Percentiles rank a stretch among this genome's conserved stretches.
Evolutionary conservation across 306 rosid genomes (phyloP).

Genomic region (Medicago lupulina): DNA sequence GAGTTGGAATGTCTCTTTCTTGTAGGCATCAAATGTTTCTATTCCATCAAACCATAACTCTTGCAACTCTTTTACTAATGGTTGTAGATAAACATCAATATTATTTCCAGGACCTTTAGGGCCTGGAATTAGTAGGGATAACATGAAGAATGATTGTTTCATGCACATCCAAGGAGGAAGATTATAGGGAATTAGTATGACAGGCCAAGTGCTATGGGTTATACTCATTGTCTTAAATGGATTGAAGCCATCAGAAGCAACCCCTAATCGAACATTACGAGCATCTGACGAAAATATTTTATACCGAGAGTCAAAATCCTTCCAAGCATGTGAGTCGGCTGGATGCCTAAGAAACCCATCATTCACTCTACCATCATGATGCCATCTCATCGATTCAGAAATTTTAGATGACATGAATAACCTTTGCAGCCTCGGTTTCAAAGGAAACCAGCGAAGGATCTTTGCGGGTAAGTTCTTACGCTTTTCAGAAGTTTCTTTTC

Average conservation of each 20-base stretch:
- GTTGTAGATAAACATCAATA: neutral
- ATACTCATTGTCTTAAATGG: no score
- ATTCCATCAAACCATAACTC: neutral
- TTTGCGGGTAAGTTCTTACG: neutral
- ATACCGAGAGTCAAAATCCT: no score
- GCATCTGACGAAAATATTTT: no score
- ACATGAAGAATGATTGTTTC: neutral
- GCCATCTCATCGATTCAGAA: no score
- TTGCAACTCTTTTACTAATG: neutral
- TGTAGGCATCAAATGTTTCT: neutral
- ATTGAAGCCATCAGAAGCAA: no score
- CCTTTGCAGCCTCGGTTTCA: no score
- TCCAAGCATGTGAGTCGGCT: no score
- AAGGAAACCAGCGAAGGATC: neutral
- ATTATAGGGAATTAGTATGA: neutral
- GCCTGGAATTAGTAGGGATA: neutral
- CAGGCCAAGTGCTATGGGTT: neutral
- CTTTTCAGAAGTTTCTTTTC: neutral
- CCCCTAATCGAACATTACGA: no score
- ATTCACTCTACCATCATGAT: no score
- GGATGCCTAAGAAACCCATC: no score
- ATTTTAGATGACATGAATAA: no score
- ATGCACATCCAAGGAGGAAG: slow-evolving; percentile 6
- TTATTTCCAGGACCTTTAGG: neutral
- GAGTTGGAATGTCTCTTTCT: neutral